Conservation (phyloP, 2,329 filamentous ascomycete genomes). For the Alternaria gansuensis region DNA sequence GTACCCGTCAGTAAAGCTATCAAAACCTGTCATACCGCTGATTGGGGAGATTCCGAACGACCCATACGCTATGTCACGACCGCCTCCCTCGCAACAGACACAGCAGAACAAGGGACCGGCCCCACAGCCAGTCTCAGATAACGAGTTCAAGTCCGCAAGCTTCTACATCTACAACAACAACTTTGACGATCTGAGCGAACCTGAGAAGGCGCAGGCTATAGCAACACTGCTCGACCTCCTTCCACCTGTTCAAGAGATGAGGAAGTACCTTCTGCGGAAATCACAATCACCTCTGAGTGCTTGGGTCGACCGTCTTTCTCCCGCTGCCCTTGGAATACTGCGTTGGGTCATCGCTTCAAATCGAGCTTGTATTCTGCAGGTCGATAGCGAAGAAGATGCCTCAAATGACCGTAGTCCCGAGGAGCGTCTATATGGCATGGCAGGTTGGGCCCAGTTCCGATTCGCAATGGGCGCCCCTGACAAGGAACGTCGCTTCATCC, state of each 20-base stretch:
- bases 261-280: conserved; percentile 56
- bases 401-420: conserved; percentile 48
- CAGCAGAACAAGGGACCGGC: not conserved
- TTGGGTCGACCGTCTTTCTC: conserved; percentile 69
- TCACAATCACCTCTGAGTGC: conserved; percentile 52
- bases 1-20: conserved; percentile 55
- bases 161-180: conserved; percentile 63
- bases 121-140: conserved; percentile 1
- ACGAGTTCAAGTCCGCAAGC: conserved; percentile 45
- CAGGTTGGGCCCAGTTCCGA: conserved; percentile 79
- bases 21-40: conserved; percentile 36
- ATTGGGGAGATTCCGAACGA: conserved; percentile 1
- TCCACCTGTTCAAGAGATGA: conserved; percentile 69
- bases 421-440: conserved; percentile 70
- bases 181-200: conserved; percentile 63
- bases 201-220: conserved; percentile 61
- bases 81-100: not conserved
- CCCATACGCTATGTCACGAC: not conserved
- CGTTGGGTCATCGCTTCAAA: conserved; percentile 93
- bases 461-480: conserved; percentile 92
- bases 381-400: conserved; percentile 58
- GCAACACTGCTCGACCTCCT: conserved; percentile 66
- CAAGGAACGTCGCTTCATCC: conserved; percentile 78
- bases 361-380: conserved; percentile 82
- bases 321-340: conserved; percentile 72